These are phyloP conservation scores for Aphanocladium album DNA, from an alignment of 2,329 filamentous ascomycete species.

Conservation along the genomic window DNA sequence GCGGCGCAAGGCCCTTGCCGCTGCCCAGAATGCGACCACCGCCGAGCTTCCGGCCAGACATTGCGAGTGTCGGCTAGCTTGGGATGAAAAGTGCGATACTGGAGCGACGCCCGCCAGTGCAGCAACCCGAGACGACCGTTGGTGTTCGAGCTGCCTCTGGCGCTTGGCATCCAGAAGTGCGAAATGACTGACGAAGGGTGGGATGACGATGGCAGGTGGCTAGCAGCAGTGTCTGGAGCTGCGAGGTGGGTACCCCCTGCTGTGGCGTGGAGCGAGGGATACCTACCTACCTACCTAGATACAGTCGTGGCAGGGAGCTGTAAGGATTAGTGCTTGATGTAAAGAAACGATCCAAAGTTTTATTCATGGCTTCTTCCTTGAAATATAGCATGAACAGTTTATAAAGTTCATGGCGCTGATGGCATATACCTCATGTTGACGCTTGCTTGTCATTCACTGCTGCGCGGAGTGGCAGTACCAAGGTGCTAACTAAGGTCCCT, in stretches of 20 bases:
- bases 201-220: slow-evolving; percentile 13
- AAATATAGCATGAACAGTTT: too few species aligned
- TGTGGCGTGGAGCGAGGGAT: not conserved
- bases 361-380: too few species aligned
- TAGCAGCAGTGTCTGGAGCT: not conserved
- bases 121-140: slow-evolving; percentile 26
- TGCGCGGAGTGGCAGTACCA: too few species aligned
- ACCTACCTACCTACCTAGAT: too few species aligned
- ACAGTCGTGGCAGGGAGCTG: too few species aligned
- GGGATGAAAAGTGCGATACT: not conserved
- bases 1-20: slow-evolving; percentile 74
- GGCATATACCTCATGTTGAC: too few species aligned
- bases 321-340: too few species aligned
- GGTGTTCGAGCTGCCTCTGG: slow-evolving; percentile 28
- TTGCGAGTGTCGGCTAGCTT: slow-evolving; percentile 32
- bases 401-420: too few species aligned
- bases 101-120: not conserved
- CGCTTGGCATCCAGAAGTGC: slow-evolving; percentile 7
- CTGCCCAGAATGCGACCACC: slow-evolving; percentile 88
- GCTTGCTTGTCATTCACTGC: too few species aligned
- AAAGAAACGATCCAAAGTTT: too few species aligned
- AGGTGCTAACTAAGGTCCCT: not conserved
- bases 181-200: not conserved
- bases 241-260: not conserved
- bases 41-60: slow-evolving; percentile 83